These are phyloP conservation scores for Carex littledalei DNA, from an alignment of 176 grass and related monocot species.

Conservation along the genomic window DNA sequence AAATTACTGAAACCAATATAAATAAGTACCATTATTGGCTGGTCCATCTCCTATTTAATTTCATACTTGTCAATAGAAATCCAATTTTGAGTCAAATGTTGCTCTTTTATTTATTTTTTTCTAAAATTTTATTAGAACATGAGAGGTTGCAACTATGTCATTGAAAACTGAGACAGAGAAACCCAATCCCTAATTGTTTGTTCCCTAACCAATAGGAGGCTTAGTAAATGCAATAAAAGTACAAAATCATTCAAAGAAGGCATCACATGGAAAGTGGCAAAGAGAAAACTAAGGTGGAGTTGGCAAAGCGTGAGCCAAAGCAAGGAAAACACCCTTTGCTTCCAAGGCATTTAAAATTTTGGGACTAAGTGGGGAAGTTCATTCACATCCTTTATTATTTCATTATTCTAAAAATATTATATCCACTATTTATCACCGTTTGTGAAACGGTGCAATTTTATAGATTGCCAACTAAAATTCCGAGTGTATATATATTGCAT, in stretches of 20 bases:
- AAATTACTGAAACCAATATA: background rate
- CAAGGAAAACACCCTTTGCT: conserved; percentile 24
- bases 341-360: conserved; percentile 15
- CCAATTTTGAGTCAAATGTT: background rate
- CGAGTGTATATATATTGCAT: background rate
- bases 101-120: background rate
- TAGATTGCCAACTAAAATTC: background rate
- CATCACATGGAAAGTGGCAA: conserved; percentile 17
- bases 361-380: background rate
- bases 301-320: conserved; percentile 12
- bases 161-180: background rate
- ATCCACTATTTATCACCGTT: background rate
- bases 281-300: conserved; percentile 4
- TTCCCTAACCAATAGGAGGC: conserved; percentile 14
- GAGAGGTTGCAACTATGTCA: background rate
- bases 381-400: background rate
- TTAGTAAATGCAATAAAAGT: conserved; percentile 18
- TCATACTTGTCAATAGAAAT: background rate
- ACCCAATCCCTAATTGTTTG: conserved; percentile 13
- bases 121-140: background rate
- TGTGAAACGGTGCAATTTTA: background rate
- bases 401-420: background rate
- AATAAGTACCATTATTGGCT: background rate
- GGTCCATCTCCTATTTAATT: background rate
- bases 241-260: conserved; percentile 13